Evolutionary conservation across 129 eudicot species (phyloP), one percentile per base, ranked within the genome.

Genomic region (Pittosporum tobira): DNA sequence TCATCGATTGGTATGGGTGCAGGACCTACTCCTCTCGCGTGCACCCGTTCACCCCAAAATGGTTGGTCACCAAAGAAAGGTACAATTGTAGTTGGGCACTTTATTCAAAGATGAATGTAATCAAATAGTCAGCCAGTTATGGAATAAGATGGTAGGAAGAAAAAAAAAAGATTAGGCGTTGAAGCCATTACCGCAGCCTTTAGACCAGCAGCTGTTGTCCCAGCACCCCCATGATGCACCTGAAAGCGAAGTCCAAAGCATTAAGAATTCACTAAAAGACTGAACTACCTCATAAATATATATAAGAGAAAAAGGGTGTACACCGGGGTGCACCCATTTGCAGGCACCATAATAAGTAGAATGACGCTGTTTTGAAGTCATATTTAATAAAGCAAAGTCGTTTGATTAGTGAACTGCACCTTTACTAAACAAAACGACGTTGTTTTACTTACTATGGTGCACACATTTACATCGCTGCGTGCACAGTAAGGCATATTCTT

Each of bases 201-300:
- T 27, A 93, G 99, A 72, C 99, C 96, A 55, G 99, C 99, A 56
- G 99, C 96, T 45, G 99, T 93, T 70, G 99, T 93, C 71, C 99
- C 99, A 59, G 96, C 99, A 65, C 99, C 99, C 63, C 99, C 99
- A 71, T 93, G 99, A 72, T 93, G 99, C 48, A 93, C 96, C 99
- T 93, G 71, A 16, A 62, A 48, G 36, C 27, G 63, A 24, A 59
- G 53, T 9, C 38, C 20, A 66, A 20, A 29, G 44, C 10, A 24
- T 25, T 40, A 60, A 42, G 57, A 38, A 50, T 25, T 25, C 6
- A 29, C 58, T 64, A 18, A 51, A 24, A 22, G 30, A 48, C 26
- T 9, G 26, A 18, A 21, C n/a, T 18, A 56, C 61, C 14, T n/a
- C n/a, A n/a, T n/a, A n/a, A n/a, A n/a, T n/a, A n/a, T n/a, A n/a